Conservation (phyloP, 2,329 filamentous ascomycete genomes). For the Alternaria postmessia region DNA sequence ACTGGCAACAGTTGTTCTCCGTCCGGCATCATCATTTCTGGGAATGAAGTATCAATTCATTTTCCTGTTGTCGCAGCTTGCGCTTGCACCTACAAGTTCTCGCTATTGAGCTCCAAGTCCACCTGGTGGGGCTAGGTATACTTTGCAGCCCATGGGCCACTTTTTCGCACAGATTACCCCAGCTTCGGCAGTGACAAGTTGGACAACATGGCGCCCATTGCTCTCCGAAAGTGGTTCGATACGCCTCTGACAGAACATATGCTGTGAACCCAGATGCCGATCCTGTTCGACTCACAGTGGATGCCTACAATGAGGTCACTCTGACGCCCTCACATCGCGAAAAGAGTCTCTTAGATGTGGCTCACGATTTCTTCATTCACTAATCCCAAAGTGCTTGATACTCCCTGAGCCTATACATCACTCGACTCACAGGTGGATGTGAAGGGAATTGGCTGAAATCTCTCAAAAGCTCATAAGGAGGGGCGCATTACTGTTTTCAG, state of each 20-base stretch:
- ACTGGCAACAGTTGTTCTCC: neutral
- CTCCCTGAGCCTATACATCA: neutral
- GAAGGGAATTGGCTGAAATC: neutral
- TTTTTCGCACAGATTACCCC: slow-evolving; percentile 23
- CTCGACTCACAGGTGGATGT: neutral
- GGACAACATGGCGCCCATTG: slow-evolving; percentile 15
- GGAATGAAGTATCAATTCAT: neutral
- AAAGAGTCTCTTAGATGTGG: neutral
- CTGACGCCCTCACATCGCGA: slow-evolving; percentile 7
- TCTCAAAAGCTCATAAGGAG: neutral
- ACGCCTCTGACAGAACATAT: slow-evolving; percentile 23
- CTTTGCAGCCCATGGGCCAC: slow-evolving; percentile 28
- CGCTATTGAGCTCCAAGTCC: neutral
- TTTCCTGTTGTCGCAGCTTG: neutral
- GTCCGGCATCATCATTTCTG: neutral
- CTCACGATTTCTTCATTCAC: neutral
- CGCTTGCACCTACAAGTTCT: neutral
- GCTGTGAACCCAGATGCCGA: slow-evolving; percentile 18
- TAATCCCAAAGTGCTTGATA: neutral
- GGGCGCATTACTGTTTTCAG: neutral
- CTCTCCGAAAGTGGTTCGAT: slow-evolving; percentile 23
- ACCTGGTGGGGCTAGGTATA: slow-evolving; percentile 9
- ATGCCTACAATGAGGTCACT: slow-evolving; percentile 24
- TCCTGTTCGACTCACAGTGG: slow-evolving; percentile 19
- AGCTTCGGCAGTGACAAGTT: slow-evolving; percentile 24